phyloP scores from a whole-genome alignment of 306 rosid genomes.

The Gastrolobium bilobum region DNA sequence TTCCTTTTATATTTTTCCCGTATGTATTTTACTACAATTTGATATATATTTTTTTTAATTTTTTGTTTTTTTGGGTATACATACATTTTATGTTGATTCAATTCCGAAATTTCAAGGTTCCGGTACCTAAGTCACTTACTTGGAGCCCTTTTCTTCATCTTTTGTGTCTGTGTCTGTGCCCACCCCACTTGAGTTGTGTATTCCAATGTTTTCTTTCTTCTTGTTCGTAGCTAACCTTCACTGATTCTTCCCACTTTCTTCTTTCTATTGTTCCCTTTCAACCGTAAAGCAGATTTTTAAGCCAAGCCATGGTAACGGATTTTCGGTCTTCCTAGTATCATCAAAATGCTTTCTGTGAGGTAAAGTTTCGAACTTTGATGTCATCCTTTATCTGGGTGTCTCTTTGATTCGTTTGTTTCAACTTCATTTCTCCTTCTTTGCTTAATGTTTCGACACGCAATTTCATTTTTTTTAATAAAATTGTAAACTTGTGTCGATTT shows the following conservation, averaged over 20 bases:
- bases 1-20: no score
- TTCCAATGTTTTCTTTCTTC: conserved; percentile 37
- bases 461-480: neutral
- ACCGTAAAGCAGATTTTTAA: neutral
- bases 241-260: conserved; percentile 1
- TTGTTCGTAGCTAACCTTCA: conserved; percentile 5
- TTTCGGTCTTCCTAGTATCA: conserved; percentile 49
- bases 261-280: conserved; percentile 17
- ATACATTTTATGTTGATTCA: no score
- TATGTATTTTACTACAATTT: no score
- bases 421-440: neutral
- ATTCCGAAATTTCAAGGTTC: no score
- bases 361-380: conserved; percentile 50
- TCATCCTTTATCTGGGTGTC: conserved; percentile 42
- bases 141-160: conserved; percentile 14
- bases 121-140: neutral
- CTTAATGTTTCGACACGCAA: neutral
- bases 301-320: conserved; percentile 45
- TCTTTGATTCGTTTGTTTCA: neutral
- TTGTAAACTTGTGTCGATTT: conserved; percentile 21
- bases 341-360: conserved; percentile 83
- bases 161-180: neutral
- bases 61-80: no score
- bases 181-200: neutral
- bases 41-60: no score